Conservation (phyloP, 2,329 filamentous ascomycete species). For the Zymoseptoria passerinii region DNA sequence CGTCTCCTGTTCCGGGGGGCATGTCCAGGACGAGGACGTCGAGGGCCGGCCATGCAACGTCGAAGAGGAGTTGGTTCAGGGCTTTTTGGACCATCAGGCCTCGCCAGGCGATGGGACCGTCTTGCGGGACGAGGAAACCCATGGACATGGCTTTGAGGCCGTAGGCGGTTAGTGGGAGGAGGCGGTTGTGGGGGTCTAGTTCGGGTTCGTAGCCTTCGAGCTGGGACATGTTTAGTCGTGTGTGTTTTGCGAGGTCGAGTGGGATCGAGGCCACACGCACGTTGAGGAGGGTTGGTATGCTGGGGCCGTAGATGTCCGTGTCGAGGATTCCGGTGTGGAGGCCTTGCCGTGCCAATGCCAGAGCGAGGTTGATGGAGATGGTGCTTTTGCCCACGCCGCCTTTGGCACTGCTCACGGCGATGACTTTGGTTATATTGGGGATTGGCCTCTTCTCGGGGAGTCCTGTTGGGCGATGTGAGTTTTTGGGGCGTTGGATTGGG, state of each 20-base stretch:
- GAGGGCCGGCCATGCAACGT: conserved; percentile 85
- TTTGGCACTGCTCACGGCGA: conserved; percentile 95
- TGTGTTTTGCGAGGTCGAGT: neutral
- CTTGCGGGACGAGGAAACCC: conserved; percentile 78
- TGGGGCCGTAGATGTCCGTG: conserved; percentile 94
- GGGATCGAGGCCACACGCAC: conserved; percentile 40
- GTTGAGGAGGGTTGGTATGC: conserved; percentile 81
- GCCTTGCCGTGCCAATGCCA: conserved; percentile 75
- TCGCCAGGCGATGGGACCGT: conserved; percentile 84
- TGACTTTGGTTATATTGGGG: conserved; percentile 76
- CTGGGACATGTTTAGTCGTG: conserved; percentile 7
- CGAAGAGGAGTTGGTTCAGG: conserved; percentile 86
- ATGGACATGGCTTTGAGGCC: conserved; percentile 98
- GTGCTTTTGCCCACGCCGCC: conserved; percentile 98
- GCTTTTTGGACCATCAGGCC: conserved; percentile 98
- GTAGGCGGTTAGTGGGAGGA: conserved; percentile 86
- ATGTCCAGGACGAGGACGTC: conserved; percentile 86
- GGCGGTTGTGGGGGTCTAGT: conserved; percentile 51
- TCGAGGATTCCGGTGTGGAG: conserved; percentile 82
- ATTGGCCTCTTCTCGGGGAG: conserved; percentile 76
- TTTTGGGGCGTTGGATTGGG: neutral
- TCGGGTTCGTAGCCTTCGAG: conserved; percentile 28
- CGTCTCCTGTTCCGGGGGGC: conserved; percentile 90
- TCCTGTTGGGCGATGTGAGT: conserved; percentile 29
- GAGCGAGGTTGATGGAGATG: conserved; percentile 82